Base-by-base conservation (phyloP, 441 rosid species). In the Manihot esculenta region DNA sequence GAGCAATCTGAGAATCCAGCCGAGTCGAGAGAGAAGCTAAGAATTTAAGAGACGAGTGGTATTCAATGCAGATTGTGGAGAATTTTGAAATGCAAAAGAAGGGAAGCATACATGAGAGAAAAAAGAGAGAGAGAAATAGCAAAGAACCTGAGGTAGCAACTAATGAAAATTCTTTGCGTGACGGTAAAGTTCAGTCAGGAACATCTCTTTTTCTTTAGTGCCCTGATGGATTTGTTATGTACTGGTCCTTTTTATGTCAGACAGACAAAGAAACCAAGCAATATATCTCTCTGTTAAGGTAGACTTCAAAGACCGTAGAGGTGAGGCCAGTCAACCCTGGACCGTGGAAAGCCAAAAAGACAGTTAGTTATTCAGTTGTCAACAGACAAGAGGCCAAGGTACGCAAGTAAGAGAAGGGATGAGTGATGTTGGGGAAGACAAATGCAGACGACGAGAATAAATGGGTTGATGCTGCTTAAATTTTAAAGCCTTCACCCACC, bases 101-200 rank as follows among this genome's bases (percentile, higher is more conserved):
- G 26, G 11, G 57, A 20, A 20, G 48, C 48, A 10, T 44, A 44
- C 11, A 11, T 9, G 0, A 54, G 27, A 23, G 1, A 26, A 12
- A 18, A 35, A 7, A 35, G 7, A 35, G 3, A 26, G 7, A 6
- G 64, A 18, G 66, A 62, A 62, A 62, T 11, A 41, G 30, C 30
- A 42, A 62, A 27, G 66, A 62, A 62, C 66, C 50, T 62, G 66
- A 42, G 48, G 10, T 44, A 56, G 38, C 26, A 50, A 50, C 0
- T 35, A 35, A 6, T 35, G 41, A 62, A 62, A 41, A 41, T 62
- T 62, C 65, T n/a, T 20, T 62, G 20, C 50, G 17, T 41, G 50
- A 20, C 48, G 17, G 48, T 1, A 62, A 62, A 62, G 65, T 41
- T 42, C 17, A 62, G 18, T 41, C 49, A 26, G 8, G 62, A 57